Base-by-base conservation (phyloP, 345 rosid species). In the Eutrema heterophyllum region DNA sequence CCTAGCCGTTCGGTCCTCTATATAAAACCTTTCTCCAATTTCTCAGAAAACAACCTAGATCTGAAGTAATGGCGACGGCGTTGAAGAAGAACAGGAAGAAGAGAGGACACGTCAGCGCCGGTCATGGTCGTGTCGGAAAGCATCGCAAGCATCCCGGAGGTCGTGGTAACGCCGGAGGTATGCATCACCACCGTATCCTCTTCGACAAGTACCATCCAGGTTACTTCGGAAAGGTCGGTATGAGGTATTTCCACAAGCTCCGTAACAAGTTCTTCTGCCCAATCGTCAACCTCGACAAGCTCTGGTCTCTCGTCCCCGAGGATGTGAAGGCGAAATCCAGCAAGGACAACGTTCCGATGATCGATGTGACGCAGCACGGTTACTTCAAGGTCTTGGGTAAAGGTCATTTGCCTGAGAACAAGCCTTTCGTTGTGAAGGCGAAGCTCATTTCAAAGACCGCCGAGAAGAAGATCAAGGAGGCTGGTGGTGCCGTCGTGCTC, bases 181-280 rank as follows among this genome's bases (percentile, higher is more conserved):
- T 86, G 89, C 89, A 87, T 71, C 89, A 87, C 78, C 92, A 87
- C 79, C 70, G 88, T 70, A 87, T 87, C 83, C 85, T 87, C 62
- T 84, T 87, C 82, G 89, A 86, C 84, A 87, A 87, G 86, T 87
- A 85, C 82, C 89, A 87, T 79, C 92, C 89, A 10, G 92, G 89
- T 14, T 87, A 85, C 80, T 87, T 84, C 73, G 82, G 82, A 0
- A 79, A 79, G 62, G 82, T 79, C 0, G 82, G 82, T 57, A 79
- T 79, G 82, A 64, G 92, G 82, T 85, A 85, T 58, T 86, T 88
- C 80, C 93, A 88, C 80, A 88, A 84, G 83, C 83, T 86, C 16
- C 78, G 84, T 24, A 88, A 88, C 83, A 83, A 84, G 82, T 86
- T 84, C 79, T 71, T 65, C 73, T 84, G 86, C 77, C 88, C 93